phyloP scores from a whole-genome alignment of 2,329 filamentous ascomycete species.

The Cercospora sp. region DNA sequence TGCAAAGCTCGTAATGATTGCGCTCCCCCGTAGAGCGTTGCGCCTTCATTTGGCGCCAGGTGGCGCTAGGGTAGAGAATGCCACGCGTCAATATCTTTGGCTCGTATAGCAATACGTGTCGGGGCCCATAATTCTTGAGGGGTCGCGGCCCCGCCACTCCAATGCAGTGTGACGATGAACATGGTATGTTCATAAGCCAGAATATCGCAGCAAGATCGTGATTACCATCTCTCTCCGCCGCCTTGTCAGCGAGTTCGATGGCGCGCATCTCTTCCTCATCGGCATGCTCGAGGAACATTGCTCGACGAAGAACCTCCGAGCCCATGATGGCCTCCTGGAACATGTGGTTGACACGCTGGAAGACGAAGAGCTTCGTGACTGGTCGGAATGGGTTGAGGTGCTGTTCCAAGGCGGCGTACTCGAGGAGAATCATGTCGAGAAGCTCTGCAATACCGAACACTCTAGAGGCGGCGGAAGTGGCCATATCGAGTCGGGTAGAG shows the following conservation, averaged over 20 bases:
- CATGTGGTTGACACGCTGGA: not conserved
- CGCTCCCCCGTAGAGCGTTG: too few species aligned
- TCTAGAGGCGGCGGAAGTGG: not conserved
- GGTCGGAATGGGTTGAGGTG: not conserved
- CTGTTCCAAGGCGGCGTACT: not conserved
- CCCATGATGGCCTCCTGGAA: not conserved
- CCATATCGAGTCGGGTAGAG: not conserved
- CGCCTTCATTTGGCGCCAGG: not conserved
- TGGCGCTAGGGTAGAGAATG: not conserved
- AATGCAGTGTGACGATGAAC: too few species aligned
- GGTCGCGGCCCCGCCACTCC: too few species aligned
- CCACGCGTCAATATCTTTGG: not conserved
- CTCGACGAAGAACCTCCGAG: not conserved
- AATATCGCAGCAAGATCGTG: not conserved
- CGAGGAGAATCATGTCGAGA: not conserved
- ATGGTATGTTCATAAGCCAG: not conserved
- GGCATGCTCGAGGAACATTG: not conserved
- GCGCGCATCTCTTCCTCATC: not conserved
- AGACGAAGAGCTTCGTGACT: not conserved
- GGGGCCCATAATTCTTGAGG: too few species aligned
- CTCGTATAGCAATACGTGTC: not conserved
- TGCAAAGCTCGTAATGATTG: too few species aligned
- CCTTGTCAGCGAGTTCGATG: not conserved
- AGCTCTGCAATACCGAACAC: not conserved
- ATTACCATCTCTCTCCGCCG: too few species aligned